phyloP scores from a whole-genome alignment of 371 early-diverging fungal species.

The Apophysomyces elegans region DNA sequence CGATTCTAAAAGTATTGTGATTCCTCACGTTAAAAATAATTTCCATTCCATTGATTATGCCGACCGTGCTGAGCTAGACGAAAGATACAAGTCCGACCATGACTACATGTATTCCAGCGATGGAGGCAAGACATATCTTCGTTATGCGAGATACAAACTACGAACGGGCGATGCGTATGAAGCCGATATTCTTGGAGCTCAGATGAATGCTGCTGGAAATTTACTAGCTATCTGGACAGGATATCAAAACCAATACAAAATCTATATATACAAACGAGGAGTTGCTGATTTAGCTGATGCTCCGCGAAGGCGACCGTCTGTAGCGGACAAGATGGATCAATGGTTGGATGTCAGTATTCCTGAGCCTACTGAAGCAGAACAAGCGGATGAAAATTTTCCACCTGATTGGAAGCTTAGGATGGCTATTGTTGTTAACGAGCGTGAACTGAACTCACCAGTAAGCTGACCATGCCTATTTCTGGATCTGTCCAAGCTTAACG shows the following conservation, averaged over 20 bases:
- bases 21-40: constrained; percentile 33
- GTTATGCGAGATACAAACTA: background rate
- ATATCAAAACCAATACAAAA: constrained; percentile 10
- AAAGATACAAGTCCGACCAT: background rate
- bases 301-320: constrained; percentile 17
- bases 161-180: constrained; percentile 16
- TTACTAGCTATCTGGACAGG: constrained; percentile 48
- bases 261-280: constrained; percentile 32
- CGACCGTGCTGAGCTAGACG: constrained; percentile 26
- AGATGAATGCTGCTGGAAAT: constrained; percentile 31
- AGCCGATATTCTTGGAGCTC: constrained; percentile 33
- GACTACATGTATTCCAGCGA: background rate
- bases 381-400: constrained; percentile 10
- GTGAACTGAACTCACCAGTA: constrained; percentile 15
- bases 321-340: constrained; percentile 17
- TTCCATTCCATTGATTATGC: constrained; percentile 44
- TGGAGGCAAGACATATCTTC: constrained; percentile 9
- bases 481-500: background rate
- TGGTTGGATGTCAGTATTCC: constrained; percentile 22
- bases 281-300: background rate
- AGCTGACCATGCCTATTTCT: background rate
- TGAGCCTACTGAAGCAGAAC: constrained; percentile 9
- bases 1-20: constrained; percentile 35
- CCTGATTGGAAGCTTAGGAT: constrained; percentile 22
- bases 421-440: constrained; percentile 20